Evolutionary conservation across 2,329 filamentous ascomycete species (phyloP).

Genomic region (Phialophora chinensis): DNA sequence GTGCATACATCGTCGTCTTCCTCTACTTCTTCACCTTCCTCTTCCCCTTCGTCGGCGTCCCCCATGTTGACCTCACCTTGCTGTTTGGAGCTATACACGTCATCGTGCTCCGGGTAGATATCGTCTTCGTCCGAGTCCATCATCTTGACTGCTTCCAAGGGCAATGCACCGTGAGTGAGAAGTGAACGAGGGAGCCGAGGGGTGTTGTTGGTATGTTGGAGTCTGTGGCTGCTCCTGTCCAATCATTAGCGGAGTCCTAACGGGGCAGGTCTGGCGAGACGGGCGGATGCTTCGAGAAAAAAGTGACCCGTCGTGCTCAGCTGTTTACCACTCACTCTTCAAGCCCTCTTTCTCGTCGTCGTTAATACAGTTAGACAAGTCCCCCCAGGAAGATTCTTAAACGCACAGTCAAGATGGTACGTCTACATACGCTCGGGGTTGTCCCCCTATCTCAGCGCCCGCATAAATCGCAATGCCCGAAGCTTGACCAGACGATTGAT

Average conservation of each 20-base stretch:
- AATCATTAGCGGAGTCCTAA: constrained; percentile 14
- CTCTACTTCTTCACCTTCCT: constrained; percentile 40
- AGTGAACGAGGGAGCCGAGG: background rate
- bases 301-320: constrained; percentile 23
- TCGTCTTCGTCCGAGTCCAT: constrained; percentile 40
- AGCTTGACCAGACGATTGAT: constrained; percentile 4
- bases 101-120: constrained; percentile 35
- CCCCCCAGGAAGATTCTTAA: background rate
- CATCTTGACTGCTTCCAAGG: constrained; percentile 23
- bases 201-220: constrained; percentile 6
- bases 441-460: background rate
- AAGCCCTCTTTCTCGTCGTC: background rate
- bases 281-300: constrained; percentile 36
- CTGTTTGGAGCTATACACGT: constrained; percentile 22
- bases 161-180: background rate
- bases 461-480: background rate
- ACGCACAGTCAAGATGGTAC: constrained; percentile 29
- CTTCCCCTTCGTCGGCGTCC: constrained; percentile 40
- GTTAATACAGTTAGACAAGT: background rate
- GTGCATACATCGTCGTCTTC: constrained; percentile 47
- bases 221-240: constrained; percentile 20
- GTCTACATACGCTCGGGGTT: constrained; percentile 1
- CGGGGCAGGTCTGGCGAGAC: constrained; percentile 29
- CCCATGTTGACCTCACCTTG: constrained; percentile 41
- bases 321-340: constrained; percentile 29